phyloP scores from a whole-genome alignment of 306 rosid genomes.

The Cicer judaicum region DNA sequence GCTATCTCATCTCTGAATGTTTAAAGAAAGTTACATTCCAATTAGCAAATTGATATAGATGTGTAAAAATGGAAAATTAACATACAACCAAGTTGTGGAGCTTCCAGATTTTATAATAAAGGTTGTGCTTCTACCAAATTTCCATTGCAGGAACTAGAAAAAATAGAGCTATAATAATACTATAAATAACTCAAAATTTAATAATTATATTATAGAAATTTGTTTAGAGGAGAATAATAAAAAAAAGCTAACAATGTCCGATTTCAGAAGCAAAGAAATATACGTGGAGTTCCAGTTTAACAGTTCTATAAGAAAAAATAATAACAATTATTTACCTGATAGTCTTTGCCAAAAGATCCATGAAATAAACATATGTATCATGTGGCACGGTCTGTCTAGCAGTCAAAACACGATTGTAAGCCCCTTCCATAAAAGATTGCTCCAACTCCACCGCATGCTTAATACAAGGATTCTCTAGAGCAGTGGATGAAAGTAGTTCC shows the following conservation, averaged over 20 bases:
- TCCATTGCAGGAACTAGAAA: not conserved
- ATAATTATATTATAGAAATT: not conserved
- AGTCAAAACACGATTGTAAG: constrained; percentile 93
- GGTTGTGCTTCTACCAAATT: constrained; percentile 9
- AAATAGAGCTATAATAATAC: not conserved
- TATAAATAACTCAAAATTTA: not conserved
- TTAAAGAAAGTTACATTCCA: constrained; percentile 36
- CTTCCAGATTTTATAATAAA: constrained; percentile 9
- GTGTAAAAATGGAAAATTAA: not conserved
- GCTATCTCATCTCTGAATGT: constrained; percentile 89
- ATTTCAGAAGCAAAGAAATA: constrained; percentile 4
- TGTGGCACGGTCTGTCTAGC: constrained; percentile 95
- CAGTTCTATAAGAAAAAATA: constrained; percentile 10
- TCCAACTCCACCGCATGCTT: constrained; percentile 98
- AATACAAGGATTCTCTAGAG: constrained; percentile 91
- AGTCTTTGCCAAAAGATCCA: constrained; percentile 98
- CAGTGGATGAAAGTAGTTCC: constrained; percentile 82
- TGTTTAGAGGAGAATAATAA: not conserved
- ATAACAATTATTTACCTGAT: constrained; percentile 66
- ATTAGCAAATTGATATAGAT: constrained; percentile 35
- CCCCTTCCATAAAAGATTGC: constrained; percentile 99
- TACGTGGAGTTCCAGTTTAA: constrained; percentile 8
- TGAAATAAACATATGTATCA: constrained; percentile 83
- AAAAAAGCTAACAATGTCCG: constrained; percentile 16
- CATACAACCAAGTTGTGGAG: not conserved